These are phyloP conservation scores for Funneliformis mosseae DNA, from an alignment of 192 early-diverging fungal species.

Conservation along the genomic window DNA sequence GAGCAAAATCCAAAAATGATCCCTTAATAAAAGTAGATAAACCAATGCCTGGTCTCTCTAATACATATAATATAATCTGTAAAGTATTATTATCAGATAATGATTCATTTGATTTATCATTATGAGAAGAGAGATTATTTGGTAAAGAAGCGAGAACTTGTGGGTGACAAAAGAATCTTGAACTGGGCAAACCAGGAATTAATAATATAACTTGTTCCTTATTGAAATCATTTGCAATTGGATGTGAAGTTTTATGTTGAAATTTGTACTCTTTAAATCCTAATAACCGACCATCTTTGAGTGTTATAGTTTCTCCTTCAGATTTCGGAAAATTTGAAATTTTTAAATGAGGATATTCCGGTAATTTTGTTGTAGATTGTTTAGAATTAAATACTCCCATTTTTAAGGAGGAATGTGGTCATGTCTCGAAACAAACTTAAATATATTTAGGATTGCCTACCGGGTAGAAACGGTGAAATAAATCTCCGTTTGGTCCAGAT, in stretches of 20 bases:
- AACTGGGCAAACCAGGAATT: constrained; percentile 29
- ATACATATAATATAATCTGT: constrained; percentile 28
- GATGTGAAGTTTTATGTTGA: constrained; percentile 4
- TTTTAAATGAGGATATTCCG: constrained; percentile 24
- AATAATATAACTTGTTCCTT: constrained; percentile 23
- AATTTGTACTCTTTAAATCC: constrained; percentile 32
- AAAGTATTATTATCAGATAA: neutral
- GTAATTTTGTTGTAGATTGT: constrained; percentile 11
- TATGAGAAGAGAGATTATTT: too few relatives aligned
- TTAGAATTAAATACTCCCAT: neutral
- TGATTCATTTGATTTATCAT: neutral
- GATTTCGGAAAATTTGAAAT: constrained; percentile 20
- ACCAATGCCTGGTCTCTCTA: constrained; percentile 36
- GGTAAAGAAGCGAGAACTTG: neutral
- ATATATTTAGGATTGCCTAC: too few relatives aligned
- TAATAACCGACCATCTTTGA: constrained; percentile 22
- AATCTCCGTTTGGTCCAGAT: too few relatives aligned
- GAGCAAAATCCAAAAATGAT: constrained; percentile 29
- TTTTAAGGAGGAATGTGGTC: neutral
- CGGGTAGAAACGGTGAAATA: too few relatives aligned
- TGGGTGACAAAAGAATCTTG: constrained; percentile 34
- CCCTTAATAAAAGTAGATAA: constrained; percentile 32
- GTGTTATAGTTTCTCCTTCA: constrained; percentile 30
- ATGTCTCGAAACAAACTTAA: too few relatives aligned
- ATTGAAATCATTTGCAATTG: neutral